phyloP scores from a whole-genome alignment of 768 basidiomycete species.

The Kwoniella bestiolae region DNA sequence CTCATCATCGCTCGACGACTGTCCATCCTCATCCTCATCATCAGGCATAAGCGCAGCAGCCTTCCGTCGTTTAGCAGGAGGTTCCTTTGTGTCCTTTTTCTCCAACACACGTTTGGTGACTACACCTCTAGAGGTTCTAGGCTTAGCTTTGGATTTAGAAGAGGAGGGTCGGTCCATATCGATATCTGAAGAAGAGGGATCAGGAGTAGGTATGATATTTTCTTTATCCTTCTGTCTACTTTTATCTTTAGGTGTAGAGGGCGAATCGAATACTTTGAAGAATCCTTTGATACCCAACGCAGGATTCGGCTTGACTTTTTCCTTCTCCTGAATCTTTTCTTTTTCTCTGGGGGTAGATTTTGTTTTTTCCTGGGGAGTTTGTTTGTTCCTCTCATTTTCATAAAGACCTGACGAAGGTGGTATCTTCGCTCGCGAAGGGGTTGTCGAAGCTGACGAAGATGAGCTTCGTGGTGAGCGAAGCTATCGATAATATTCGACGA shows the following conservation, averaged over 20 bases:
- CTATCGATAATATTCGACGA: background rate
- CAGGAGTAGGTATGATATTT: conserved; percentile 9
- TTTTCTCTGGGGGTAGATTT: too few species aligned
- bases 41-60: background rate
- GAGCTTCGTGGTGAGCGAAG: background rate
- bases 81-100: conserved; percentile 6
- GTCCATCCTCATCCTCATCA: conserved; percentile 6
- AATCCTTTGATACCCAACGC: conserved; percentile 18
- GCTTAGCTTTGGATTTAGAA: background rate
- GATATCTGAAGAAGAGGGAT: conserved; percentile 4
- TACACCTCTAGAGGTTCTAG: background rate
- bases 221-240: conserved; percentile 7
- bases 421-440: background rate
- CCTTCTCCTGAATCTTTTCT: conserved; percentile 7
- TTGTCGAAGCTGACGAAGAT: background rate
- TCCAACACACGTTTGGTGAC: background rate
- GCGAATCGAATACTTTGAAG: conserved; percentile 12
- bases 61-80: conserved; percentile 6
- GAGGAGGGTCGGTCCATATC: background rate
- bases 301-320: conserved; percentile 9
- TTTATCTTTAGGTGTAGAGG: background rate
- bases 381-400: conserved; percentile 3
- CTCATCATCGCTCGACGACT: conserved; percentile 8
- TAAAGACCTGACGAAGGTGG: background rate
- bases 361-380: conserved; percentile 1